These are phyloP conservation scores for Spergularia bocconei DNA, from an alignment of 148 eudicot genomes.

Conservation along the genomic window DNA sequence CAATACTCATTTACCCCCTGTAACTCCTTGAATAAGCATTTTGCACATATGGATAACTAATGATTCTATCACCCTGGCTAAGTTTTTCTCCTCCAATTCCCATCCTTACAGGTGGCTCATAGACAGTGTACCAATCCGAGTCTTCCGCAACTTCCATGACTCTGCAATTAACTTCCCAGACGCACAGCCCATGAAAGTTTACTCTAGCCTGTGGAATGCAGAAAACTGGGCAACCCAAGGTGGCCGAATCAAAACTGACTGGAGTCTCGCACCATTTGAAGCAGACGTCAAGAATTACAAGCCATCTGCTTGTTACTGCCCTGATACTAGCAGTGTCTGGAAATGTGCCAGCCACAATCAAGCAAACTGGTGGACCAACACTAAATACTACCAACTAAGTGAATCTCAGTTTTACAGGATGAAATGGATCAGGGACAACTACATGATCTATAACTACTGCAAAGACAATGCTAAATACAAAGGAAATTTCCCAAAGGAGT, in stretches of 20 bases:
- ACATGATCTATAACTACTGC: conserved; percentile 66
- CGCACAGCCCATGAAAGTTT: conserved; percentile 47
- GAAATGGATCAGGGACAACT: conserved; percentile 44
- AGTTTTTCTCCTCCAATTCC: too few species aligned
- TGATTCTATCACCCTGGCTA: too few species aligned
- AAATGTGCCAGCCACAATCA: conserved; percentile 35
- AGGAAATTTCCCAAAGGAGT: conserved; percentile 49
- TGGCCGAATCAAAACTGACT: conserved; percentile 54
- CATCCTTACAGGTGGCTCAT: conserved; percentile 16
- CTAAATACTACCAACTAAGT: conserved; percentile 24
- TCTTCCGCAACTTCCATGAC: conserved; percentile 55
- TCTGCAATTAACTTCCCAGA: conserved; percentile 49
- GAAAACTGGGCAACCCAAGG: conserved; percentile 77
- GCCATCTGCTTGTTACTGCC: conserved; percentile 51
- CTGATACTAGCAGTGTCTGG: conserved; percentile 35
- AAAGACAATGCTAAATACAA: conserved; percentile 40
- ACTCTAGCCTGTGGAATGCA: conserved; percentile 66
- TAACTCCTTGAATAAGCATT: too few species aligned
- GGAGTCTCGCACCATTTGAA: conserved; percentile 51
- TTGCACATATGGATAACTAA: too few species aligned
- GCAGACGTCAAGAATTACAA: conserved; percentile 36
- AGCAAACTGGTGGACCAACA: conserved; percentile 45
- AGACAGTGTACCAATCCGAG: conserved; percentile 56
- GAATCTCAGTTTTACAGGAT: conserved; percentile 31
- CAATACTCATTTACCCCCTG: too few species aligned